These are phyloP conservation scores for Brettanomyces nanus DNA, from an alignment of 805 yeast species.

Conservation along the genomic window DNA sequence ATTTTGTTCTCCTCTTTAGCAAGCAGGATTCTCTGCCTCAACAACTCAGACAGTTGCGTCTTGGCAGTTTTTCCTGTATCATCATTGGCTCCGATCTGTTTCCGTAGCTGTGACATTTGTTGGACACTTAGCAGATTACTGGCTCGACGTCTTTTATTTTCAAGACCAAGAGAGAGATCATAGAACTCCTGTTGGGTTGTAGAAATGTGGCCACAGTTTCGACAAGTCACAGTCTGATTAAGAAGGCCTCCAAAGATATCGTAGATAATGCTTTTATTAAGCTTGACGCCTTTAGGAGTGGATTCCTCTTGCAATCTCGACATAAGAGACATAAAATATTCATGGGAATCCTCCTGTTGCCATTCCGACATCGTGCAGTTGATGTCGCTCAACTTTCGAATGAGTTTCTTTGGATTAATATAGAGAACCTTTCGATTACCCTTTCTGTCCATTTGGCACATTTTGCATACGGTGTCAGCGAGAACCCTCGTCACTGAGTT, in stretches of 20 bases:
- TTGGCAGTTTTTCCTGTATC: constrained; percentile 17
- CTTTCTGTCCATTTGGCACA: constrained; percentile 54
- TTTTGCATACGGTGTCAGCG: constrained; percentile 59
- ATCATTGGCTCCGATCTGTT: constrained; percentile 21
- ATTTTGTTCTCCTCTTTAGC: constrained; percentile 19
- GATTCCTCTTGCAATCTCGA: constrained; percentile 86
- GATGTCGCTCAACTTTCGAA: constrained; percentile 67
- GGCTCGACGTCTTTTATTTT: constrained; percentile 37
- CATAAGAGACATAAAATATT: constrained; percentile 88
- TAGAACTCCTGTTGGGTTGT: constrained; percentile 89
- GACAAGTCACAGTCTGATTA: constrained; percentile 79
- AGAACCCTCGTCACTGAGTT: constrained; percentile 57
- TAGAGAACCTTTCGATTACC: constrained; percentile 32
- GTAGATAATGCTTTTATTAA: constrained; percentile 74
- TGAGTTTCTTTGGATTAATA: constrained; percentile 69
- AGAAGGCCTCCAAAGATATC: constrained; percentile 92
- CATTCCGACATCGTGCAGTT: constrained; percentile 95
- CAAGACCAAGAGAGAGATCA: constrained; percentile 79
- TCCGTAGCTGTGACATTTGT: constrained; percentile 19
- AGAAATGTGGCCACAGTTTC: constrained; percentile 72
- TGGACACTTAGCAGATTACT: constrained; percentile 22
- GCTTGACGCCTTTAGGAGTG: constrained; percentile 81
- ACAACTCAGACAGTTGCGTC: constrained; percentile 20
- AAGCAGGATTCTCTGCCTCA: constrained; percentile 21
- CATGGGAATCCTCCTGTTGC: constrained; percentile 98